phyloP scores from a whole-genome alignment of 768 basidiomycete genomes.

The Peribolospora baueri region DNA sequence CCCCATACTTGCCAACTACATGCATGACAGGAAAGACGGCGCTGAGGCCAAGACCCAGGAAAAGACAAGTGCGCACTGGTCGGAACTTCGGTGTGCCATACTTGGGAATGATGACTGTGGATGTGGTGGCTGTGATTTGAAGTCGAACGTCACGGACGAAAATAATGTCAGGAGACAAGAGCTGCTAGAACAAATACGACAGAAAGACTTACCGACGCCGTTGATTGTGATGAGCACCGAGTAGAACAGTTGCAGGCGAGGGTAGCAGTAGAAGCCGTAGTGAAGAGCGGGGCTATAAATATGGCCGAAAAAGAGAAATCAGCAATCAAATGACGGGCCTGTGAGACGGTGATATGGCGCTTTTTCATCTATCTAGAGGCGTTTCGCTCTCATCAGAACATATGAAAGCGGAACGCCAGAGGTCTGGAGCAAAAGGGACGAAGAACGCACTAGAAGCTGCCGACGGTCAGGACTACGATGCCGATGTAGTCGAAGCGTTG shows the following conservation, averaged over 20 bases:
- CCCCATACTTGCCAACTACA: conserved; percentile 34
- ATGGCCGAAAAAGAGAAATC: neutral
- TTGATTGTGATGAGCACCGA: conserved; percentile 1
- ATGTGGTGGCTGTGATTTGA: conserved; percentile 31
- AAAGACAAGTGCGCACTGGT: conserved; percentile 49
- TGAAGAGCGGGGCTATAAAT: neutral
- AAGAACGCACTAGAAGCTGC: too few species aligned
- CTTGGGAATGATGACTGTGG: conserved; percentile 51
- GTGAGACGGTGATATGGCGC: neutral
- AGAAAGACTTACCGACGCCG: neutral
- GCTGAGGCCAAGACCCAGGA: conserved; percentile 50
- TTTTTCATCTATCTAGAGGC: neutral
- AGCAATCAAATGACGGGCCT: neutral
- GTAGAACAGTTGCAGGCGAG: neutral
- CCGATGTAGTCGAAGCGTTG: neutral
- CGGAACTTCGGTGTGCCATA: conserved; percentile 53
- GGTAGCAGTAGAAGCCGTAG: conserved; percentile 5
- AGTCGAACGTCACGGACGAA: neutral
- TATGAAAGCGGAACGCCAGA: too few species aligned
- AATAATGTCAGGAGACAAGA: too few species aligned
- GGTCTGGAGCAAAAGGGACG: too few species aligned
- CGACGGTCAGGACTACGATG: neutral
- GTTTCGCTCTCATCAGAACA: too few species aligned
- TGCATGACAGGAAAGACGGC: conserved; percentile 47
- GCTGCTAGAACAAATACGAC: too few species aligned